A percentile compares a stretch with the other conserved stretches of the same genome.
Evolutionary conservation across 306 rosid species (phyloP).

Genomic region (Cicer arietinum): DNA sequence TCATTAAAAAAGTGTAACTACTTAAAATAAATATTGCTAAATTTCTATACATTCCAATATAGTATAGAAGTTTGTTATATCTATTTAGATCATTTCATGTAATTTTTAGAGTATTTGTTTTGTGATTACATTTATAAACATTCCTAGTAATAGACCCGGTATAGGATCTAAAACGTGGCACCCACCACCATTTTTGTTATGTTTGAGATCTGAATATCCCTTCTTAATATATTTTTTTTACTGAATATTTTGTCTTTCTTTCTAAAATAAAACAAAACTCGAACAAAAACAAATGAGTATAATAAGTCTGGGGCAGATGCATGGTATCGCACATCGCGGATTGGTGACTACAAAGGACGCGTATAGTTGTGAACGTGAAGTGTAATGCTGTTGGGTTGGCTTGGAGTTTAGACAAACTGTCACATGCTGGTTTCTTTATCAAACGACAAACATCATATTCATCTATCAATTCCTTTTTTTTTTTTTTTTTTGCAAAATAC

Average conservation of each 20-base stretch:
- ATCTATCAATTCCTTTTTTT: too few relatives aligned
- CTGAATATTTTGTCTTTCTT: too few relatives aligned
- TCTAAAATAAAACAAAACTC: neutral
- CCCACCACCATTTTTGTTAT: conserved; percentile 12
- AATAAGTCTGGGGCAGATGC: neutral
- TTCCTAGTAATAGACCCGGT: neutral
- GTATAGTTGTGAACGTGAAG: neutral
- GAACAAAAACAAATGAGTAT: neutral
- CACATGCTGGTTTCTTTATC: neutral
- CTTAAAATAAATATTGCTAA: too few relatives aligned
- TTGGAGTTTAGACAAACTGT: neutral
- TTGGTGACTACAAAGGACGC: neutral
- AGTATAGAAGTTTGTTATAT: too few relatives aligned
- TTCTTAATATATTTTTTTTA: neutral
- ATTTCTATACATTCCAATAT: too few relatives aligned
- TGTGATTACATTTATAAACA: neutral
- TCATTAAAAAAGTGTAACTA: too few relatives aligned
- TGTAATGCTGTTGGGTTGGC: neutral
- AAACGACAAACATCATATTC: too few relatives aligned
- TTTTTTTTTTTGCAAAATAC: too few relatives aligned
- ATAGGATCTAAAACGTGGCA: neutral
- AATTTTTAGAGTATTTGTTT: too few relatives aligned
- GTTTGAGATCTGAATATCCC: conserved; percentile 2
- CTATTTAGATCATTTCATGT: too few relatives aligned
- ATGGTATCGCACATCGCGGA: neutral